These are phyloP conservation scores for Xerocomellus dryophilus DNA, from an alignment of 768 basidiomycete species.

Conservation along the genomic window DNA sequence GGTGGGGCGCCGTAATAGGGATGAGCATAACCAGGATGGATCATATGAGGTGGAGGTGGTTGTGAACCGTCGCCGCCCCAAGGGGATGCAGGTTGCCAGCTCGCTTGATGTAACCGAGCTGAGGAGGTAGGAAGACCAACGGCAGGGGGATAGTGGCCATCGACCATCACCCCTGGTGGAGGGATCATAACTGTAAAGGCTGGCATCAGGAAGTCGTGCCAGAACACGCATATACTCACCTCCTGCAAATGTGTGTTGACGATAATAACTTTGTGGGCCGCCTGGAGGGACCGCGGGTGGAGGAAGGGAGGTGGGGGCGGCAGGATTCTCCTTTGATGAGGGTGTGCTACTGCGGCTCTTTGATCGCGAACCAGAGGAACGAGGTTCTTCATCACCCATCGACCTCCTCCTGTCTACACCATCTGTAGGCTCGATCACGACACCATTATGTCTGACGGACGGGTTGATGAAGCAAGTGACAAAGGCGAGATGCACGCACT, in stretches of 20 bases:
- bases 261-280: slow-evolving; percentile 60
- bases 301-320: slow-evolving; percentile 36
- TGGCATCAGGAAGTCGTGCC: not conserved
- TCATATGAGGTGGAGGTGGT: slow-evolving; percentile 31
- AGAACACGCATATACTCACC: slow-evolving; percentile 21
- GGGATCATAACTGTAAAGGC: slow-evolving; percentile 40
- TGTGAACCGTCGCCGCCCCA: slow-evolving; percentile 36
- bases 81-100: slow-evolving; percentile 40
- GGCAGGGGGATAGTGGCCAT: slow-evolving; percentile 40
- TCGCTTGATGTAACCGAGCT: slow-evolving; percentile 42
- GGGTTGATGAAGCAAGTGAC: slow-evolving; percentile 1
- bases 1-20: slow-evolving; percentile 36
- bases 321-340: slow-evolving; percentile 39
- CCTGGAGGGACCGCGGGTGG: slow-evolving; percentile 30
- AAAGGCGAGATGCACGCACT: slow-evolving; percentile 18
- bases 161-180: slow-evolving; percentile 40
- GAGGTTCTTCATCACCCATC: slow-evolving; percentile 24
- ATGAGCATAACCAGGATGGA: slow-evolving; percentile 37
- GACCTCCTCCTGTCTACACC: slow-evolving; percentile 17
- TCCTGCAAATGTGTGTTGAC: slow-evolving; percentile 57
- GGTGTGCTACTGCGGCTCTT: slow-evolving; percentile 54
- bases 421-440: slow-evolving; percentile 54
- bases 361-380: slow-evolving; percentile 42
- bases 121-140: slow-evolving; percentile 54
- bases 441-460: slow-evolving; percentile 54